These are phyloP conservation scores for Rhodotorula sp. DNA, from an alignment of 1,284 basidiomycete species.

Conservation along the genomic window DNA sequence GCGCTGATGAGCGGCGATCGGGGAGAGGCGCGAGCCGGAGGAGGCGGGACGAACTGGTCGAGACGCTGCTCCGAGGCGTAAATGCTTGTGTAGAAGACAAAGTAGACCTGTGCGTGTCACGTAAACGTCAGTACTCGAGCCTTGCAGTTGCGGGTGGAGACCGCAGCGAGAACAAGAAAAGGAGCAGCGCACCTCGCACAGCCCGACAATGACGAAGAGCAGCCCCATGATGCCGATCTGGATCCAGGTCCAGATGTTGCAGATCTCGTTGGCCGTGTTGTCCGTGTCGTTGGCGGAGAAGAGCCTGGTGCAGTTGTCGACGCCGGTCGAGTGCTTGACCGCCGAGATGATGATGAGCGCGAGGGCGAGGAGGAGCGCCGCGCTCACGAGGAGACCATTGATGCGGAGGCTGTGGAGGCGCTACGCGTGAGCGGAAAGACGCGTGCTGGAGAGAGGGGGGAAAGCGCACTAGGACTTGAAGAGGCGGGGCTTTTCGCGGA, in stretches of 20 bases:
- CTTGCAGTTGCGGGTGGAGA: not conserved
- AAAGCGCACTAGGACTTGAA: slow-evolving; percentile 65
- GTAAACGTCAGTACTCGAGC: not conserved
- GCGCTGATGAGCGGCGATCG: not conserved
- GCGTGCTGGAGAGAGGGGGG: not conserved
- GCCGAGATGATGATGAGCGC: slow-evolving; percentile 79
- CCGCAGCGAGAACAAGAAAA: not conserved
- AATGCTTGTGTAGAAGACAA: slow-evolving; percentile 67
- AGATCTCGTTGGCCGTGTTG: slow-evolving; percentile 66
- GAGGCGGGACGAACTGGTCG: slow-evolving; percentile 59
- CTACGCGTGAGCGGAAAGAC: not conserved
- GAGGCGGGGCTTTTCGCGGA: slow-evolving; percentile 72
- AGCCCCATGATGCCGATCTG: slow-evolving; percentile 87
- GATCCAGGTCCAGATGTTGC: slow-evolving; percentile 85
- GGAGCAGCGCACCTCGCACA: slow-evolving; percentile 64
- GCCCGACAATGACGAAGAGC: slow-evolving; percentile 73
- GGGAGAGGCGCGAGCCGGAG: not conserved
- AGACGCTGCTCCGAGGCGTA: slow-evolving; percentile 73
- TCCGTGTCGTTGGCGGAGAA: slow-evolving; percentile 59
- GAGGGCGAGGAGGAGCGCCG: slow-evolving; percentile 70
- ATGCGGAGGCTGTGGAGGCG: slow-evolving; percentile 53
- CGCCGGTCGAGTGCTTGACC: slow-evolving; percentile 67
- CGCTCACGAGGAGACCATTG: slow-evolving; percentile 62
- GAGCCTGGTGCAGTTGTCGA: slow-evolving; percentile 64
- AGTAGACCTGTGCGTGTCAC: slow-evolving; percentile 60